Conservation (phyloP, 2,329 filamentous ascomycete species). For the Blumeria hordei region DNA sequence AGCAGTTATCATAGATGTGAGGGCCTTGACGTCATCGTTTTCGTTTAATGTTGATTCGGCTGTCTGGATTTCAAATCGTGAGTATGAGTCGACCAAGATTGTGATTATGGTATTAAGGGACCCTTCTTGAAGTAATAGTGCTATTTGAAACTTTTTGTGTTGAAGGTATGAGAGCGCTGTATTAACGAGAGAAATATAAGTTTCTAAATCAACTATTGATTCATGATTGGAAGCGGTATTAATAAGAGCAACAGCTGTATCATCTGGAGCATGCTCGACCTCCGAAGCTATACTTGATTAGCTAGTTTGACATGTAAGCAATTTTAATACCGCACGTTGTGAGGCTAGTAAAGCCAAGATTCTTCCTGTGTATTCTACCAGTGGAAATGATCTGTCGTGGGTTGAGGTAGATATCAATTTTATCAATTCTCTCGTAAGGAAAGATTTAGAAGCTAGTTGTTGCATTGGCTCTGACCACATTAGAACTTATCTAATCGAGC, state of each 20-base stretch:
- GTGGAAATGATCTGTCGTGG: slow-evolving; percentile 19
- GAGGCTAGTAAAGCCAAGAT: slow-evolving; percentile 27
- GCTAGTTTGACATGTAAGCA: background rate
- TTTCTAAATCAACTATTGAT: slow-evolving; percentile 24
- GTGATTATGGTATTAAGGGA: slow-evolving; percentile 20
- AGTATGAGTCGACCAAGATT: slow-evolving; percentile 24
- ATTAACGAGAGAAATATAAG: slow-evolving; percentile 26
- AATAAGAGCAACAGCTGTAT: slow-evolving; percentile 27
- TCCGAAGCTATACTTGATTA: slow-evolving; percentile 10
- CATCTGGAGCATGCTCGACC: slow-evolving; percentile 14
- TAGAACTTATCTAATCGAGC: slow-evolving; percentile 2
- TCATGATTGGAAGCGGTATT: slow-evolving; percentile 21
- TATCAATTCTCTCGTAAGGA: slow-evolving; percentile 25
- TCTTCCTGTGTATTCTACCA: slow-evolving; percentile 28
- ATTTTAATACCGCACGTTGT: slow-evolving; percentile 19
- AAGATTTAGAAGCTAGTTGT: slow-evolving; percentile 25
- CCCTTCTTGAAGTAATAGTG: slow-evolving; percentile 17
- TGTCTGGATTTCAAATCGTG: slow-evolving; percentile 17
- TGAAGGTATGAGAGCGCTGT: slow-evolving; percentile 31
- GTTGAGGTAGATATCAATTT: slow-evolving; percentile 23
- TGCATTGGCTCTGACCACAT: slow-evolving; percentile 25
- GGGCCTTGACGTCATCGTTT: slow-evolving; percentile 22
- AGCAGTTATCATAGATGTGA: slow-evolving; percentile 24
- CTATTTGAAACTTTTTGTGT: slow-evolving; percentile 25
- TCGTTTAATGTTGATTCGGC: slow-evolving; percentile 8